These are phyloP conservation scores for Pyricularia sp. DNA, from an alignment of 2,329 filamentous ascomycete genomes.

Conservation along the genomic window DNA sequence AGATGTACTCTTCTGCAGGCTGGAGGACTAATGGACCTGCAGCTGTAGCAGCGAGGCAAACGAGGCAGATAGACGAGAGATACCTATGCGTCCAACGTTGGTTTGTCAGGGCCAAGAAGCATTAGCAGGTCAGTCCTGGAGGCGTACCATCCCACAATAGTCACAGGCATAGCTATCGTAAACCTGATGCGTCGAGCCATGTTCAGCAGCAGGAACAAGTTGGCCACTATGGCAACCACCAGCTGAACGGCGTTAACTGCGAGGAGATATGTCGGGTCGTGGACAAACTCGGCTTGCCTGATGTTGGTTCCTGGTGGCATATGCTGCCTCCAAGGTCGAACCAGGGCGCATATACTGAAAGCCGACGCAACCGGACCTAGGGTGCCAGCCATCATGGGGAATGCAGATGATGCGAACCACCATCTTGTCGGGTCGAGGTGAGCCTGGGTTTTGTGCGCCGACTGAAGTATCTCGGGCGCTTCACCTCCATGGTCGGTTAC, in stretches of 20 bases:
- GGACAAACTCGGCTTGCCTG: constrained; percentile 40
- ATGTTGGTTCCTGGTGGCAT: constrained; percentile 35
- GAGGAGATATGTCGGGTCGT: constrained; percentile 66
- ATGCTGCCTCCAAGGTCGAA: constrained; percentile 64
- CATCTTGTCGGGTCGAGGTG: constrained; percentile 24
- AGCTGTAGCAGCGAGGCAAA: constrained; percentile 57
- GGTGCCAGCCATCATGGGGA: constrained; percentile 75
- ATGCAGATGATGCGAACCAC: constrained; percentile 56
- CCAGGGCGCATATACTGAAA: constrained; percentile 79
- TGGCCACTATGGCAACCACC: constrained; percentile 65
- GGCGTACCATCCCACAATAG: constrained; percentile 65
- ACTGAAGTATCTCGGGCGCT: neutral
- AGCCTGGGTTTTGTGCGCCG: neutral
- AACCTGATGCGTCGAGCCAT: constrained; percentile 77
- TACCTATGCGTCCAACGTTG: constrained; percentile 26
- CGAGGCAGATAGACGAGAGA: constrained; percentile 53
- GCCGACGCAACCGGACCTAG: constrained; percentile 81
- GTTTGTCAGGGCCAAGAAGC: neutral
- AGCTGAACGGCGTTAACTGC: constrained; percentile 72
- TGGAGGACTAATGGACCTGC: constrained; percentile 40
- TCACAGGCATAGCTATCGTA: constrained; percentile 71
- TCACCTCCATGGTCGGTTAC: neutral
- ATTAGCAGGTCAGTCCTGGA: neutral
- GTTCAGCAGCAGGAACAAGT: constrained; percentile 75
- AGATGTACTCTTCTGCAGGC: constrained; percentile 43